Conservation (phyloP, 225 moss, liverwort and hornwort genomes). For the Marchantia paleacea region DNA sequence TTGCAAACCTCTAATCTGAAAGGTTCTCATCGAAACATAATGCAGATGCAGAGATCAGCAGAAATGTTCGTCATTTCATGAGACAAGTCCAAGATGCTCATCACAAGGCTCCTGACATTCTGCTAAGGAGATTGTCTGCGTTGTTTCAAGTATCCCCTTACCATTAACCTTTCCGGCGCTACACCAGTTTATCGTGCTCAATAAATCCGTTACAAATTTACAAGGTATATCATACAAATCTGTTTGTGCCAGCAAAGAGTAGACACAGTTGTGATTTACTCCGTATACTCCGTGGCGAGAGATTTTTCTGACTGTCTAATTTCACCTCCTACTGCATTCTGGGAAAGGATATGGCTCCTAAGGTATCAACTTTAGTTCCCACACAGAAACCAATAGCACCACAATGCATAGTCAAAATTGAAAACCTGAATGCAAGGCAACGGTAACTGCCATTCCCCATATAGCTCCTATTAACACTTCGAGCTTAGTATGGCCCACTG, state of each 20-base stretch:
- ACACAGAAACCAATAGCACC: background rate
- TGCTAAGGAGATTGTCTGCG: no score
- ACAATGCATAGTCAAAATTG: background rate
- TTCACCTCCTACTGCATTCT: background rate
- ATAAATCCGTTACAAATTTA: background rate
- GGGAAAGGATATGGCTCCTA: background rate
- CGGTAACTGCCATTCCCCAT: conserved; percentile 62
- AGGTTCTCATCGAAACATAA: no score
- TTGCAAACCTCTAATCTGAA: no score
- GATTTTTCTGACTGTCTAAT: background rate
- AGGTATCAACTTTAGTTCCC: background rate
- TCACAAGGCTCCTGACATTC: no score
- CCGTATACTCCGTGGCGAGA: background rate
- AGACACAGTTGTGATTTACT: background rate
- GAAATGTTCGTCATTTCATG: no score
- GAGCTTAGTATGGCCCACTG: conserved; percentile 81
- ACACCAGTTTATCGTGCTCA: no score
- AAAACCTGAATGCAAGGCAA: conserved; percentile 34
- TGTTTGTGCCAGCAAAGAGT: background rate
- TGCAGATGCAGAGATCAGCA: no score
- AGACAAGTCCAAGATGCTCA: no score
- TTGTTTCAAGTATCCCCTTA: no score
- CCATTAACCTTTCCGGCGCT: no score
- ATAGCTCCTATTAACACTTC: conserved; percentile 72
- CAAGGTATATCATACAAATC: background rate